Evolutionary conservation across 2,329 filamentous ascomycete genomes (phyloP).

Genomic region (Sarocladium kiliense): DNA sequence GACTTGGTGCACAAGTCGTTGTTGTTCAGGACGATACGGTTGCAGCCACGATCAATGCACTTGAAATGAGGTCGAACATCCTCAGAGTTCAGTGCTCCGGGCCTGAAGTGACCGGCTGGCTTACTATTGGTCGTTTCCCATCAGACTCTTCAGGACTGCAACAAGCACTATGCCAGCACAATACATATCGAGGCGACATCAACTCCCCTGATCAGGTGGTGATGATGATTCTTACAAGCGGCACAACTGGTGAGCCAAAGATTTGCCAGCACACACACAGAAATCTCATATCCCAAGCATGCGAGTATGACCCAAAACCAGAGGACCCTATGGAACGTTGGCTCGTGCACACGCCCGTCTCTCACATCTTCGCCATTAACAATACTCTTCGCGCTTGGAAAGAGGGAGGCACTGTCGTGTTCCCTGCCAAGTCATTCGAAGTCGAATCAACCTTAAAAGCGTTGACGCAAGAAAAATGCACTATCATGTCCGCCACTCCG

Average conservation of each 20-base stretch:
- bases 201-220: slow-evolving; percentile 18
- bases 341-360: slow-evolving; percentile 32
- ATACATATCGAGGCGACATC: background rate
- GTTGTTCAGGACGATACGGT: slow-evolving; percentile 25
- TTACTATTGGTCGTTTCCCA: slow-evolving; percentile 9
- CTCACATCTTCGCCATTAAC: slow-evolving; percentile 34
- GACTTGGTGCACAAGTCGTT: slow-evolving; percentile 22
- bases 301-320: slow-evolving; percentile 29
- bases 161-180: background rate
- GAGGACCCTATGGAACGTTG: slow-evolving; percentile 25
- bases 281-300: slow-evolving; percentile 32
- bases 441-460: slow-evolving; percentile 26
- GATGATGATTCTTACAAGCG: slow-evolving; percentile 43
- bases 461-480: slow-evolving; percentile 26
- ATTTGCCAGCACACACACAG: slow-evolving; percentile 35
- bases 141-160: background rate
- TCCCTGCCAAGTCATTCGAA: slow-evolving; percentile 28
- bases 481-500: slow-evolving; percentile 35
- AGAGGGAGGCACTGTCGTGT: slow-evolving; percentile 27
- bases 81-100: slow-evolving; percentile 21
- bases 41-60: slow-evolving; percentile 15
- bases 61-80: background rate
- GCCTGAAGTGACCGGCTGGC: slow-evolving; percentile 16
- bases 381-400: slow-evolving; percentile 32
- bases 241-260: slow-evolving; percentile 43